Percentiles rank a stretch among this genome's conserved stretches.
Conservation (phyloP, 108 stramenopile species). For the Nannochloropsis salina region DNA sequence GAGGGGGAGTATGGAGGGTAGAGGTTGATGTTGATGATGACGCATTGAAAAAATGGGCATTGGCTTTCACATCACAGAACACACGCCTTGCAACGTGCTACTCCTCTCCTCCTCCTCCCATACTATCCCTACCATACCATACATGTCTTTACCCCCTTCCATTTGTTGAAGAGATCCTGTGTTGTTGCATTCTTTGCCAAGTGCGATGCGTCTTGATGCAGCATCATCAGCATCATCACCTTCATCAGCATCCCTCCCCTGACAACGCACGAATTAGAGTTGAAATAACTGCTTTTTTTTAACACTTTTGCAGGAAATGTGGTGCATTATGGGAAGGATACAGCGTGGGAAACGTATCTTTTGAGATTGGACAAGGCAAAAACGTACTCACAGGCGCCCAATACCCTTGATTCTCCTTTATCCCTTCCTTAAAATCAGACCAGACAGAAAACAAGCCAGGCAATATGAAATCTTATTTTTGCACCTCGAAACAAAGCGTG, state of each 20-base stretch:
- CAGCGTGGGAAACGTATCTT: neutral
- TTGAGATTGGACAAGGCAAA: neutral
- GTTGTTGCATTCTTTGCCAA: neutral
- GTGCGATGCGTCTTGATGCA: neutral
- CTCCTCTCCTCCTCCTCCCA: neutral
- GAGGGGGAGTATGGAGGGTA: neutral
- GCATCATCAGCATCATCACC: neutral
- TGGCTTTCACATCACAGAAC: neutral
- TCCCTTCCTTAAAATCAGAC: neutral
- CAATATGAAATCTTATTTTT: neutral
- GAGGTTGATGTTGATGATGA: slow-evolving; percentile 4
- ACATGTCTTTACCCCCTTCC: neutral
- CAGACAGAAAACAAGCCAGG: neutral
- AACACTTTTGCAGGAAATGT: too few relatives aligned
- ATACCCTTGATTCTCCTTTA: neutral
- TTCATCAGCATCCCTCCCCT: neutral
- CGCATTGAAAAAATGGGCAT: neutral
- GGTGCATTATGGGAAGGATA: too few relatives aligned
- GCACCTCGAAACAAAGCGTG: neutral
- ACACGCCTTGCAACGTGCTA: slow-evolving; percentile 11
- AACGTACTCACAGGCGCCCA: neutral
- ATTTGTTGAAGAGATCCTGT: neutral
- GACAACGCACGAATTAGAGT: too few relatives aligned
- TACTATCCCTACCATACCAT: neutral
- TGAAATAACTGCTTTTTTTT: too few relatives aligned